Evolutionary conservation across 139 green algal species (phyloP).

Genomic region (Picochlorum sp.): DNA sequence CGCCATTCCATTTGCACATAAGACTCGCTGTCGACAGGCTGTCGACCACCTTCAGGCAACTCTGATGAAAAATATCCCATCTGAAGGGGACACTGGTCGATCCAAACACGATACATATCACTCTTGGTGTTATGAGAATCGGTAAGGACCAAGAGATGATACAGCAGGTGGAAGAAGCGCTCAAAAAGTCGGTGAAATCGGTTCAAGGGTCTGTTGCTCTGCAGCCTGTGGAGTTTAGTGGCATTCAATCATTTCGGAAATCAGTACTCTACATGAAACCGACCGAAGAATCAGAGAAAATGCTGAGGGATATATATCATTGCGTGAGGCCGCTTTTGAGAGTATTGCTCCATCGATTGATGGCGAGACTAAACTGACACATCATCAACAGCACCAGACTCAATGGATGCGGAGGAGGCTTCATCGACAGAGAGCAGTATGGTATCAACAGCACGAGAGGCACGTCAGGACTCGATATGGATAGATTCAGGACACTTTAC

Average conservation of each 20-base stretch:
- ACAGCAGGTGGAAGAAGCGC: neutral
- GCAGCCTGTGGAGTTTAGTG: neutral
- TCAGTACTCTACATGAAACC: constrained; percentile 5
- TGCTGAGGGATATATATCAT: neutral
- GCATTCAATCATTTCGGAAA: constrained; percentile 3
- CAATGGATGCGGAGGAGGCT: too few relatives aligned
- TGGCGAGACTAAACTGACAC: neutral
- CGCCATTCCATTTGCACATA: neutral
- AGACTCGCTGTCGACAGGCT: neutral
- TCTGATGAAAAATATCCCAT: neutral
- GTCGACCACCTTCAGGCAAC: neutral
- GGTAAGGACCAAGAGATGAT: neutral
- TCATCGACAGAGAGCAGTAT: too few relatives aligned
- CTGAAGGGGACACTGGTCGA: constrained; percentile 3
- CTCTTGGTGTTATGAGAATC: constrained; percentile 2
- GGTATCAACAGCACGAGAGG: too few relatives aligned
- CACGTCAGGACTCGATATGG: too few relatives aligned
- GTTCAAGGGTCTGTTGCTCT: too few relatives aligned
- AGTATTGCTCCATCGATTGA: neutral
- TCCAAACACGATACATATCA: constrained; percentile 5
- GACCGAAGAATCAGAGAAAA: neutral
- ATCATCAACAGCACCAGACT: too few relatives aligned
- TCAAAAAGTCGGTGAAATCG: neutral
- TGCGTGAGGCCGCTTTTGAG: constrained; percentile 1
- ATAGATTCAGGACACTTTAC: neutral